Conservation (phyloP, 306 rosid genomes). For the Quercus berberidifolia region DNA sequence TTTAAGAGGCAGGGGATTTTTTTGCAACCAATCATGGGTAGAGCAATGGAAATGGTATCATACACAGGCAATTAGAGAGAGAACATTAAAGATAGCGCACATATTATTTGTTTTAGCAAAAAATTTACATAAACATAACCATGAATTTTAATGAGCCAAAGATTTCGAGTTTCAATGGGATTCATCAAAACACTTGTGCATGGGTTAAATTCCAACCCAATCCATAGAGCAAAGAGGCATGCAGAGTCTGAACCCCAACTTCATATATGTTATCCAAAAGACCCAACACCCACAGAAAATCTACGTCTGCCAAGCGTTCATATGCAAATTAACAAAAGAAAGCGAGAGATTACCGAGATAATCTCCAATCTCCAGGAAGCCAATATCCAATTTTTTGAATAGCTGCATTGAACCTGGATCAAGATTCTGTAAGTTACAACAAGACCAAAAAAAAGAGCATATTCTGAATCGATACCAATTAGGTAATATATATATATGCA, state of each 20-base stretch:
- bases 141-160: not conserved
- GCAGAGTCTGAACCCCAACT: not conserved
- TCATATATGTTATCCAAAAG: not conserved
- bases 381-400: slow-evolving; percentile 49
- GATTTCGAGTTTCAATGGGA: not conserved
- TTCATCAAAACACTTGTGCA: not conserved
- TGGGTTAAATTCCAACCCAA: not conserved
- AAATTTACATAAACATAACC: not conserved
- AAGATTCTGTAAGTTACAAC: slow-evolving; percentile 20
- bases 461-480: not conserved
- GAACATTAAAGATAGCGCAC: not conserved
- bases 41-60: not conserved
- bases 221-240: not conserved
- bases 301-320: not conserved
- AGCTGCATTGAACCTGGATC: slow-evolving; percentile 51
- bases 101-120: not conserved
- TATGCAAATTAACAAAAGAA: not conserved
- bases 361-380: slow-evolving; percentile 41
- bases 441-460: not conserved
- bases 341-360: slow-evolving; percentile 48
- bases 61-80: not conserved
- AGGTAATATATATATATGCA: not conserved
- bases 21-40: not conserved
- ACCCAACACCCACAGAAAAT: not conserved
- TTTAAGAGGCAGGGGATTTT: not conserved